Evolutionary conservation across 2,329 filamentous ascomycete genomes (phyloP), one percentile per base, ranked within the genome.

Genomic region (Macrophomina tecta): DNA sequence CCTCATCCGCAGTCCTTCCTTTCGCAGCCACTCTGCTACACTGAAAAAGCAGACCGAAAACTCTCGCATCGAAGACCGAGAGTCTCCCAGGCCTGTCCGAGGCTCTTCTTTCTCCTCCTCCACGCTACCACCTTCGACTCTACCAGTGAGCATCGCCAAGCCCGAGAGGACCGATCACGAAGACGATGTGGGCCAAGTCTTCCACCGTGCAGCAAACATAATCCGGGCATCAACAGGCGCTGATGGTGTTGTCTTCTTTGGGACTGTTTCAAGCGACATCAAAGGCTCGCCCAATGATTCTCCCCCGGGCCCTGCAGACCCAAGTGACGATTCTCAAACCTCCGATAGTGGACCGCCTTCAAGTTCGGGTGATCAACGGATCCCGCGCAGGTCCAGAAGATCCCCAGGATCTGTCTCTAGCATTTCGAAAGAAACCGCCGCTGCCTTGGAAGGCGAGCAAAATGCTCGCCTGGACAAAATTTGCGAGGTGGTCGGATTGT

Each of bases 21-120:
- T 67, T 11, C 56, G 56, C 14, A 62, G 36, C 32, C 56, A 67
- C 14, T 62, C 65, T 28, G 38, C 65, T 16, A 63, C 58, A 49
- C 58, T 77, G 71, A 73, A 76, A 53, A 72, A 69, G 32, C 75
- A 77, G 69, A 77, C 75, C 5, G 75, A 77, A 56, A 77, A 77
- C 51, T 72, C 73, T 16, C 75, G 75, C 12, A 70, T 76, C 11
- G 64, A 74, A 52, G 71, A 67, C 38, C 61, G 18, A 28, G 56
- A 66, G 18, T 61, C 38, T 18, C 45, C 55, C 28, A 61, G 46
- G 11, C 18, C 55, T 46, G 18, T 32, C n/a, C 69, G 49, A 5
- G 51, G 36, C 2, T 53, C 49, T 0, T 60, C 64, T 16, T 56
- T 66, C 30, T 66, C 64, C 32, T 58, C 63, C 1, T 40, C 60